Base-by-base conservation (phyloP, 305 asterid species). In the Fraxinus greggii region DNA sequence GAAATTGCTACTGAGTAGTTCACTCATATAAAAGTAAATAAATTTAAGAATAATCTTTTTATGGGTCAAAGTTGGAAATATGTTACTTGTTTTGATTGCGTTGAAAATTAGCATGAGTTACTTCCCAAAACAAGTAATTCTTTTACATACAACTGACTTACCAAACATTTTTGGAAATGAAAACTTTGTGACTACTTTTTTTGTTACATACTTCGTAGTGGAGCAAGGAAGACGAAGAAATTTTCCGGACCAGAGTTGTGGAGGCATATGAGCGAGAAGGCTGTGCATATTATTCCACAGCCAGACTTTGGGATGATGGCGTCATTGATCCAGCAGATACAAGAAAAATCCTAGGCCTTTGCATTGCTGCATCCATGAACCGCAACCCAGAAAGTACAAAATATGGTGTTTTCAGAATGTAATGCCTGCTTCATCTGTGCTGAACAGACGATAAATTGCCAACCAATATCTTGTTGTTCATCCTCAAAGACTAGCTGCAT, bases 291-390 rank as follows among this genome's bases (percentile, higher is more conserved):
- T 94, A 94, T 86, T 94, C 99, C 8, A 94, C 98, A 10, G 93
- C 98, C 0, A 90, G 99, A 84, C 97, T 96, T 76, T 96, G 99
- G 99, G 99, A 96, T 45, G 99, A 96, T n/a, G 99, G 99, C n/a
- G 88, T 96, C 23, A 94, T 96, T 19, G 99, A 96, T 84, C 99
- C 99, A 13, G 97, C 97, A 29, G 98, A 96, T 81, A 96, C 99
- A 13, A 92, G 99, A 75, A 96, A 89, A 85, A 78, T 92, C 56
- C 72, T 96, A 56, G 95, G 97, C 83, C 97, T 91, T 65, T 89
- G 91, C 89, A 42, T 96, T 75, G 92, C 99, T 75, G 97, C 99
- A 59, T 83, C 97, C 28, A 8, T 76, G 63, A 96, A 93, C 81
- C 92, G 92, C 69, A 83, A 86, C 80, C 89, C 91, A 0, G 89